Base-by-base conservation (phyloP, 2,329 filamentous ascomycete genomes). In the Colletotrichum spaethianum region DNA sequence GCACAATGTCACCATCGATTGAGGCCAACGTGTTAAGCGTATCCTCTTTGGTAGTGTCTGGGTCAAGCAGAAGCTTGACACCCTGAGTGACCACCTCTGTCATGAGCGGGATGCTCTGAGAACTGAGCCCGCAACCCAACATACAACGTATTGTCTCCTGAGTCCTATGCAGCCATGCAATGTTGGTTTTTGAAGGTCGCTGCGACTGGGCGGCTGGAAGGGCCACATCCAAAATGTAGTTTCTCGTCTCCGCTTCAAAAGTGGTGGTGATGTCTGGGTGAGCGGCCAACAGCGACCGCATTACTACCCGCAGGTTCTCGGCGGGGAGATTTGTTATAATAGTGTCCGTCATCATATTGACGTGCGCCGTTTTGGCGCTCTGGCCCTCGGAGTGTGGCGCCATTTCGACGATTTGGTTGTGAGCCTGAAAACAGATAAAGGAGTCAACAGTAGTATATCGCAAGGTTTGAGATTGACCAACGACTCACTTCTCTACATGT, bases 281-380 rank as follows among this genome's bases (percentile, higher is more conserved):
- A 14, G 63, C 57, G 1, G 67, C 67, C 46, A 70, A 38, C 18
- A 79, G 67, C 9, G 76, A 76, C 67, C 83, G 76, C 63, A 85
- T 75, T 6, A 85, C 77, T 8, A 78, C 77, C 3, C 83, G 81
- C 20, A 86, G 73, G 6, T 79, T 83, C n/a, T 83, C 82, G 1
- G 77, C 74, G 1, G 82, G 78, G 31, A 86, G 72, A 56, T 83
- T 85, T n/a, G 80, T 82, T 63, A 86, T 83, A 67, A 85, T 80
- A 4, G 81, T 84, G 67, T 85, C 84, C 2, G 81, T 83, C 84
- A 85, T 85, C 80, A 85, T 83, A 63, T 86, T 86, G 73, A 85
- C 82, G 74, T 86, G 84, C 33, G 83, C 81, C 44, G 73, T 75
- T n/a, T 75, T 77, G 64, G 72, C 72, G 63, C 73, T 46, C 23